These are phyloP conservation scores for Epichloe glyceriae DNA, from an alignment of 2,329 filamentous ascomycete genomes.

Conservation along the genomic window DNA sequence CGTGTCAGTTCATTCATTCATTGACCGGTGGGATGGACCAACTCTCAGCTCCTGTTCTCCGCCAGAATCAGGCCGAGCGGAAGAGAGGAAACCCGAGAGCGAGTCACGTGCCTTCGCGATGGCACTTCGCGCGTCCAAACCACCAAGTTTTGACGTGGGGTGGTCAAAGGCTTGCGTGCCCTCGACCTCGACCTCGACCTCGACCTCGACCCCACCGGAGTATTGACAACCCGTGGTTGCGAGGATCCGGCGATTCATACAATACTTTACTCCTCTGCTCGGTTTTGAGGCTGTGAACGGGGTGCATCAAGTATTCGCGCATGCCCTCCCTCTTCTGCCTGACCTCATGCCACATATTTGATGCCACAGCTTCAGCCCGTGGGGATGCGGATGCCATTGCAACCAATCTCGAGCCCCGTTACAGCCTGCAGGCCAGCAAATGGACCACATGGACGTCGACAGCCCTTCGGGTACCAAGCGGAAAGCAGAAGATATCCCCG, in stretches of 20 bases:
- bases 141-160: not conserved
- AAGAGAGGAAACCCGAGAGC: not conserved
- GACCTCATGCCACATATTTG: not conserved
- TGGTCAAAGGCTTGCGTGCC: not conserved
- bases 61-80: too few relatives aligned
- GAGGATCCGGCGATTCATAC: too few relatives aligned
- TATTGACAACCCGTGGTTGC: not conserved
- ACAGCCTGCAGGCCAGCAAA: not conserved
- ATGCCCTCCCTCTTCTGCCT: not conserved
- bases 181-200: not conserved
- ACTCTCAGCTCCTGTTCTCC: too few relatives aligned
- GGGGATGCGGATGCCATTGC: not conserved
- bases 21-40: too few relatives aligned
- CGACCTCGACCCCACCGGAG: not conserved
- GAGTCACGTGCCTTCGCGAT: constrained; percentile 1
- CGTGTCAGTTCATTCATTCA: too few relatives aligned
- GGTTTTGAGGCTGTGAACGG: too few relatives aligned
- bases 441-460: constrained; percentile 33
- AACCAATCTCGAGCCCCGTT: not conserved
- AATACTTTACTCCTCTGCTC: too few relatives aligned
- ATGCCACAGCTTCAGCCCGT: not conserved
- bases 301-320: not conserved
- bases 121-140: not conserved
- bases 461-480: constrained; percentile 30
- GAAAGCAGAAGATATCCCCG: constrained; percentile 29